These are phyloP conservation scores for Ceratobasidium sp. DNA, from an alignment of 1,284 basidiomycete species.

Conservation along the genomic window DNA sequence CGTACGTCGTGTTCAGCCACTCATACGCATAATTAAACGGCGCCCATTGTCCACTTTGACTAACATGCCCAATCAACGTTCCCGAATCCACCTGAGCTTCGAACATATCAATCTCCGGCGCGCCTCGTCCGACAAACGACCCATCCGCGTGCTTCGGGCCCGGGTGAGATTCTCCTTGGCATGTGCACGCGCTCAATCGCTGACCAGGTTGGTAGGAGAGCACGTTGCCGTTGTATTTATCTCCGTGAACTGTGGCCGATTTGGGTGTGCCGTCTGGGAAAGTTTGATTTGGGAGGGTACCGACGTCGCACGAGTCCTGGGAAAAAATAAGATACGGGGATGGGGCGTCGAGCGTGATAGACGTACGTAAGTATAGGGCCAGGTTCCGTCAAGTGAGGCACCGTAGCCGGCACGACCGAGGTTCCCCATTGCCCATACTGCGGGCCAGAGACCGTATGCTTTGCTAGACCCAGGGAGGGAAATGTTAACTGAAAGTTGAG, in stretches of 20 bases:
- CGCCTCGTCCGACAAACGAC: constrained; percentile 66
- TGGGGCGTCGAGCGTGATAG: too few species aligned
- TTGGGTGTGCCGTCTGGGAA: constrained; percentile 61
- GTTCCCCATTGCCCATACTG: constrained; percentile 93
- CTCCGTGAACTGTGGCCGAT: constrained; percentile 44
- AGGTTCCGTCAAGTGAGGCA: constrained; percentile 82
- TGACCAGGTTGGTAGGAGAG: constrained; percentile 64
- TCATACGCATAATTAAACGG: constrained; percentile 51
- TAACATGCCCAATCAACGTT: constrained; percentile 46
- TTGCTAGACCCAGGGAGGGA: constrained; percentile 60
- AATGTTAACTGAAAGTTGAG: constrained; percentile 61
- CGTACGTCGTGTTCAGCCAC: constrained; percentile 49
- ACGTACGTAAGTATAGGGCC: constrained; percentile 64
- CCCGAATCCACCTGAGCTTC: constrained; percentile 65
- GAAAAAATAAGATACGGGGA: constrained; percentile 56
- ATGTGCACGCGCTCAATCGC: constrained; percentile 58
- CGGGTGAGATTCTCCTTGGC: constrained; percentile 56
- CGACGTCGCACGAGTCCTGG: constrained; percentile 84
- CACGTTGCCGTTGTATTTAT: constrained; percentile 58
- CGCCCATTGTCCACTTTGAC: too few species aligned
- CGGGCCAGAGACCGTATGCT: constrained; percentile 65
- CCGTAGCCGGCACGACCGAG: constrained; percentile 85
- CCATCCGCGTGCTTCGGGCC: constrained; percentile 56
- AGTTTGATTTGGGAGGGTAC: constrained; percentile 84
- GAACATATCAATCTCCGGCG: constrained; percentile 88